Evolutionary conservation across 2,329 filamentous ascomycete genomes (phyloP).

Genomic region (Calonectria fujianensis): DNA sequence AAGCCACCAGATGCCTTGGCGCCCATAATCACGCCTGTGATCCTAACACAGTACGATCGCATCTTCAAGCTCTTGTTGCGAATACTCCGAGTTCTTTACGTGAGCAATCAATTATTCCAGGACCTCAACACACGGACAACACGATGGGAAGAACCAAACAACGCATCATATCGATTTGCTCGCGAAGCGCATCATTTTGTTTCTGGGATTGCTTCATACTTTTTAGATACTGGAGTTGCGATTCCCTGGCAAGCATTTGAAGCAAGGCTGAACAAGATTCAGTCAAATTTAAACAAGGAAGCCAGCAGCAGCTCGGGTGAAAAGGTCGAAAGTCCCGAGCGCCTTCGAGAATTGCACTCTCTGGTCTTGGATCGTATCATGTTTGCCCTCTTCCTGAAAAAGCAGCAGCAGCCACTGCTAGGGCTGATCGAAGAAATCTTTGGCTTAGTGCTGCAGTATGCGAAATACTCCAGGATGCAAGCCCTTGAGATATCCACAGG

Average conservation of each 20-base stretch:
- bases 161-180: constrained; percentile 75
- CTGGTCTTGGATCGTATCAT: constrained; percentile 84
- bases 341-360: constrained; percentile 82
- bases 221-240: constrained; percentile 85
- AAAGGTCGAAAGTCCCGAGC: constrained; percentile 73
- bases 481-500: constrained; percentile 57
- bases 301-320: constrained; percentile 60
- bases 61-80: constrained; percentile 89
- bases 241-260: constrained; percentile 84
- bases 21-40: constrained; percentile 81
- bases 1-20: constrained; percentile 83
- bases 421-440: constrained; percentile 87
- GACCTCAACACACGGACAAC: constrained; percentile 68
- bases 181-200: constrained; percentile 89
- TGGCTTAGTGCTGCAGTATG: constrained; percentile 81
- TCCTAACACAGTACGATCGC: constrained; percentile 87
- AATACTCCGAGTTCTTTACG: constrained; percentile 85
- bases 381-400: constrained; percentile 82
- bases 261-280: constrained; percentile 77
- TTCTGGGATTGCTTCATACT: constrained; percentile 82
- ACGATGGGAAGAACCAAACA: constrained; percentile 61
- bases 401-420: constrained; percentile 83
- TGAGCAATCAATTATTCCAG: constrained; percentile 79
- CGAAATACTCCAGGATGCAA: constrained; percentile 68
- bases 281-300: constrained; percentile 71